Conservation (phyloP, 495 filamentous ascomycete species). For the Astrothelium subdiscretum region DNA sequence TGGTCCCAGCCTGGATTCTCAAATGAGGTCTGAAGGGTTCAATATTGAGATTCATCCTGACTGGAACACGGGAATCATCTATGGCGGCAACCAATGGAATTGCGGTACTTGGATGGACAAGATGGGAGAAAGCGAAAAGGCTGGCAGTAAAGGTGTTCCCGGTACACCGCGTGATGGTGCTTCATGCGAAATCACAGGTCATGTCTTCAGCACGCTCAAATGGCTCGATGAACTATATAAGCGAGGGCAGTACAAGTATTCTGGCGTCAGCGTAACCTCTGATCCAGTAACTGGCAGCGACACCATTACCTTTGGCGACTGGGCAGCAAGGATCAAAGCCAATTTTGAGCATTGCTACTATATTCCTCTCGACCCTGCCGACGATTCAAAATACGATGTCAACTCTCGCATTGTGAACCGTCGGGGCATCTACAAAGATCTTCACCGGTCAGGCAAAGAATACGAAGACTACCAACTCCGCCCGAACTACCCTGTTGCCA, state of each 20-base stretch:
- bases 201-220: conserved; percentile 74
- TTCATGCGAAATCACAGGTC: conserved; percentile 85
- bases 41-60: conserved; percentile 81
- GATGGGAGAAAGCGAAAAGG: conserved; percentile 95
- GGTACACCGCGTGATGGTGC: conserved; percentile 94
- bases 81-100: conserved; percentile 85
- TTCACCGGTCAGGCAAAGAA: conserved; percentile 83
- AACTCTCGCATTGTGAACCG: conserved; percentile 71
- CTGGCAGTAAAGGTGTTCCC: conserved; percentile 86
- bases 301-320: conserved; percentile 61
- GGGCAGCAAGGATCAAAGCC: conserved; percentile 67
- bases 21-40: conserved; percentile 91
- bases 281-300: conserved; percentile 32
- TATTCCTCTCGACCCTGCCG: conserved; percentile 52
- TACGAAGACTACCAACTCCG: conserved; percentile 97
- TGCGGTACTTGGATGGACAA: conserved; percentile 99
- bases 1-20: conserved; percentile 70
- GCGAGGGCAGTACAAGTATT: conserved; percentile 55
- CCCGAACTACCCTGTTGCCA: conserved; percentile 88
- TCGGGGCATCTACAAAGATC: conserved; percentile 94
- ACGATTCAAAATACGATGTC: conserved; percentile 68
- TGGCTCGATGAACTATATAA: conserved; percentile 63
- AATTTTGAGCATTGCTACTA: conserved; percentile 91
- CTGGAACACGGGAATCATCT: conserved; percentile 86
- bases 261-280: conserved; percentile 49